Evolutionary conservation across 2,329 filamentous ascomycete genomes (phyloP).

Genomic region (Diaporthe sp.): DNA sequence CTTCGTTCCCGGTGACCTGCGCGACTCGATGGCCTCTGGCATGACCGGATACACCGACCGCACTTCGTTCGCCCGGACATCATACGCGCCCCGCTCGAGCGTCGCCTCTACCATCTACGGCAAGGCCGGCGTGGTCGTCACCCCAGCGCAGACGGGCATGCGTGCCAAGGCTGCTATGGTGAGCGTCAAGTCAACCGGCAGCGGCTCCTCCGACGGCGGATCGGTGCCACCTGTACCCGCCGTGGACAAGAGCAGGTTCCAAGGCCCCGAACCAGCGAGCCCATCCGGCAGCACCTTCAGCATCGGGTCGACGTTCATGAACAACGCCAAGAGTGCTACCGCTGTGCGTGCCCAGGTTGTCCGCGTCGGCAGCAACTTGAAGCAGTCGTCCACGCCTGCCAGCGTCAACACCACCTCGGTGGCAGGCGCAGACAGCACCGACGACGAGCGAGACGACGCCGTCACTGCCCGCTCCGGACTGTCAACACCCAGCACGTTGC

Average conservation of each 20-base stretch:
- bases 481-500: conserved; percentile 64
- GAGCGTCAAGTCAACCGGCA: conserved; percentile 82
- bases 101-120: conserved; percentile 96
- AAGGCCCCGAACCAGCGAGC: conserved; percentile 63
- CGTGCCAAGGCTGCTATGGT: conserved; percentile 92
- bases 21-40: conserved; percentile 91
- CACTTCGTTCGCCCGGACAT: conserved; percentile 71
- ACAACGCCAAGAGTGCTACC: conserved; percentile 71
- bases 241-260: conserved; percentile 76
- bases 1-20: conserved; percentile 90
- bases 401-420: background rate
- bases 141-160: conserved; percentile 88
- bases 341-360: conserved; percentile 71
- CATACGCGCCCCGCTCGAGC: conserved; percentile 74
- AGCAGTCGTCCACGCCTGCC: conserved; percentile 55
- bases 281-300: conserved; percentile 71
- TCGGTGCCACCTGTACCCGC: conserved; percentile 77
- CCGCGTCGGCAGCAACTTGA: conserved; percentile 66
- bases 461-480: conserved; percentile 33
- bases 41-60: conserved; percentile 75
- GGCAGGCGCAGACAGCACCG: conserved; percentile 41
- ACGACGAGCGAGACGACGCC: conserved; percentile 43
- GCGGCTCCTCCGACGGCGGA: conserved; percentile 65
- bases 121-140: conserved; percentile 85
- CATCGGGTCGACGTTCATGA: conserved; percentile 77